Conservation (phyloP, 2,329 filamentous ascomycete genomes). For the Teratosphaeria viscida region DNA sequence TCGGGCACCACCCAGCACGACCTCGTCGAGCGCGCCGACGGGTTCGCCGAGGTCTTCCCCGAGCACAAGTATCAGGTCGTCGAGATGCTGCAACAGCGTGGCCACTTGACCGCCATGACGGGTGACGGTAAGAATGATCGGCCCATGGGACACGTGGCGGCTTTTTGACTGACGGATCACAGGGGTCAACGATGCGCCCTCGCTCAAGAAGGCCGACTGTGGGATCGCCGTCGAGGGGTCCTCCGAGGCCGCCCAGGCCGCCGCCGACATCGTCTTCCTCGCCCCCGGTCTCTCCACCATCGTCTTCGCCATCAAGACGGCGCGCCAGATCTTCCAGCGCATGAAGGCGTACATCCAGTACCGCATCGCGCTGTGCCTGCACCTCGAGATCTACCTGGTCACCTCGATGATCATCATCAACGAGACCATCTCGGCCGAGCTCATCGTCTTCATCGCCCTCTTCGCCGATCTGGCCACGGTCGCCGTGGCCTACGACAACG, state of each 20-base stretch:
- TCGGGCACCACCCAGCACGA: slow-evolving; percentile 64
- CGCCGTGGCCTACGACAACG: slow-evolving; percentile 69
- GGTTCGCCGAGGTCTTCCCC: slow-evolving; percentile 64
- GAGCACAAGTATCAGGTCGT: slow-evolving; percentile 70
- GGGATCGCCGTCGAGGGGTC: slow-evolving; percentile 65
- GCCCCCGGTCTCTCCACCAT: slow-evolving; percentile 62
- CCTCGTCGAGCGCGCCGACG: slow-evolving; percentile 63
- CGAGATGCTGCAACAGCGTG: slow-evolving; percentile 64
- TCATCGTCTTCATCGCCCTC: slow-evolving; percentile 69
- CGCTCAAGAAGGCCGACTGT: slow-evolving; percentile 63
- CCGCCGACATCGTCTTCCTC: slow-evolving; percentile 65
- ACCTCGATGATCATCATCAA: slow-evolving; percentile 72
- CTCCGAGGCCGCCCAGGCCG: slow-evolving; percentile 61
- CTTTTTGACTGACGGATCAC: slow-evolving; percentile 8
- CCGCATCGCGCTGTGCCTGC: slow-evolving; percentile 63
- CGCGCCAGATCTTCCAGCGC: slow-evolving; percentile 65
- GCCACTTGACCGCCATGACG: slow-evolving; percentile 65
- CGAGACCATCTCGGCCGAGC: slow-evolving; percentile 60
- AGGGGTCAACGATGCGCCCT: slow-evolving; percentile 61
- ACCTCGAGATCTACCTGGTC: slow-evolving; percentile 66
- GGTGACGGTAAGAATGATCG: slow-evolving; percentile 45
- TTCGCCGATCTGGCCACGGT: slow-evolving; percentile 73
- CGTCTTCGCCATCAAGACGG: slow-evolving; percentile 62
- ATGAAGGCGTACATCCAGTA: slow-evolving; percentile 72
- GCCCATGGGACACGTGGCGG: neutral